A percentile compares a stretch with the other conserved stretches of the same genome.
Conservation (phyloP, 2,329 filamentous ascomycete species). For the Dactylellina leptospora region DNA sequence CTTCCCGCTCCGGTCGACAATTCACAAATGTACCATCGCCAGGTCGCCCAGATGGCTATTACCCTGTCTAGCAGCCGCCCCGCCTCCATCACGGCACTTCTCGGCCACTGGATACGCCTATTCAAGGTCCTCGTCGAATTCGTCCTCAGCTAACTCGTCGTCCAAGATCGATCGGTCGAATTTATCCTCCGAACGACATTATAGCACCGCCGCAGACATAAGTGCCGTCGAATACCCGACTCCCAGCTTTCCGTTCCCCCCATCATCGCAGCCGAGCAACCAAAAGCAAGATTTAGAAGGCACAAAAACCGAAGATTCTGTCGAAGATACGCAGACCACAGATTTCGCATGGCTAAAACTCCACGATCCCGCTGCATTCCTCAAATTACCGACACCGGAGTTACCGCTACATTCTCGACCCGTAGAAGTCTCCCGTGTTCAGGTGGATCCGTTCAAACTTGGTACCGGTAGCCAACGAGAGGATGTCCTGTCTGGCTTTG, state of each 20-base stretch:
- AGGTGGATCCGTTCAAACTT: slow-evolving; percentile 43
- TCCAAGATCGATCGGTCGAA: slow-evolving; percentile 21
- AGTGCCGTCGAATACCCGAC: slow-evolving; percentile 9
- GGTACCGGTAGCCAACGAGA: slow-evolving; percentile 38
- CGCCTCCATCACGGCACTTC: slow-evolving; percentile 32
- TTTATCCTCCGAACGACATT: slow-evolving; percentile 37
- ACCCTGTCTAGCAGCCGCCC: slow-evolving; percentile 8
- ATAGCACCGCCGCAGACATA: slow-evolving; percentile 35
- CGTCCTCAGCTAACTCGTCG: too few relatives aligned
- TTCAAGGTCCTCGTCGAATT: slow-evolving; percentile 11
- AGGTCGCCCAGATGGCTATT: slow-evolving; percentile 26
- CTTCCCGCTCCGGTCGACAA: slow-evolving; percentile 45
- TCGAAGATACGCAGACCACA: slow-evolving; percentile 19
- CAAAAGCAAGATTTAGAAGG: neutral
- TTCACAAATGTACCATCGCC: slow-evolving; percentile 35
- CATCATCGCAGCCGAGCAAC: neutral
- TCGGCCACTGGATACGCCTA: slow-evolving; percentile 19
- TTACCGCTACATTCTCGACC: slow-evolving; percentile 40
- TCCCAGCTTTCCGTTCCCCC: slow-evolving; percentile 30
- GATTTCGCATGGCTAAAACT: slow-evolving; percentile 50
- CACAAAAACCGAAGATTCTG: neutral
- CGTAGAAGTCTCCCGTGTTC: slow-evolving; percentile 14
- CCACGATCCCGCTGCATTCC: slow-evolving; percentile 40
- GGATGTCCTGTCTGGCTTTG: slow-evolving; percentile 41
- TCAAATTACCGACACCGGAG: slow-evolving; percentile 44